Evolutionary conservation across 2,329 filamentous ascomycete genomes (phyloP).

Genomic region (Aspergillus flavus): DNA sequence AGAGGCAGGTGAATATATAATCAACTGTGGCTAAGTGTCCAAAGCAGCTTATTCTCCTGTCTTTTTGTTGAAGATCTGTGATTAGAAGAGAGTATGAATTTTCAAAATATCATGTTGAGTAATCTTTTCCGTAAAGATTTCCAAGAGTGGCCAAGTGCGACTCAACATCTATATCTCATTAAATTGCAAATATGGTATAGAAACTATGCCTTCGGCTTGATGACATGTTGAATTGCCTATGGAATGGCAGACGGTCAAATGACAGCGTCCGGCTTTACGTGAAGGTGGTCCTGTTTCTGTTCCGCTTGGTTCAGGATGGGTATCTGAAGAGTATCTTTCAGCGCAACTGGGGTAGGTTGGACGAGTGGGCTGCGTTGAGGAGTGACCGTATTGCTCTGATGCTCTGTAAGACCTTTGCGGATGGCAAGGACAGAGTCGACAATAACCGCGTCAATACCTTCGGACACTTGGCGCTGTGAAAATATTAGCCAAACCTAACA

Average conservation of each 20-base stretch:
- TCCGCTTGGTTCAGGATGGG: slow-evolving; percentile 31
- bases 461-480: slow-evolving; percentile 79
- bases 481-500: slow-evolving; percentile 11
- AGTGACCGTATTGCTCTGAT: slow-evolving; percentile 30
- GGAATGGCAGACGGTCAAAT: slow-evolving; percentile 1
- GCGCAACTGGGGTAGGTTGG: slow-evolving; percentile 20
- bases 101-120: neutral
- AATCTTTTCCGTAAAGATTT: neutral
- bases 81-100: neutral
- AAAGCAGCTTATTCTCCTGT: neutral
- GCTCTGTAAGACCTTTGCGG: slow-evolving; percentile 76
- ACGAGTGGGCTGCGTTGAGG: slow-evolving; percentile 29
- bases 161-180: neutral
- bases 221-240: neutral
- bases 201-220: neutral
- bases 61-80: neutral
- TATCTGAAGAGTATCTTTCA: slow-evolving; percentile 26
- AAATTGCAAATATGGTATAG: neutral
- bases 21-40: neutral
- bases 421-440: slow-evolving; percentile 94
- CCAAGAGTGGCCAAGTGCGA: neutral
- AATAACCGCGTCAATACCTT: slow-evolving; percentile 97
- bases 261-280: slow-evolving; percentile 20
- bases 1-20: neutral
- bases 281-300: slow-evolving; percentile 22